Evolutionary conservation across 2,329 filamentous ascomycete species (phyloP).

Genomic region (Fusarium musae): DNA sequence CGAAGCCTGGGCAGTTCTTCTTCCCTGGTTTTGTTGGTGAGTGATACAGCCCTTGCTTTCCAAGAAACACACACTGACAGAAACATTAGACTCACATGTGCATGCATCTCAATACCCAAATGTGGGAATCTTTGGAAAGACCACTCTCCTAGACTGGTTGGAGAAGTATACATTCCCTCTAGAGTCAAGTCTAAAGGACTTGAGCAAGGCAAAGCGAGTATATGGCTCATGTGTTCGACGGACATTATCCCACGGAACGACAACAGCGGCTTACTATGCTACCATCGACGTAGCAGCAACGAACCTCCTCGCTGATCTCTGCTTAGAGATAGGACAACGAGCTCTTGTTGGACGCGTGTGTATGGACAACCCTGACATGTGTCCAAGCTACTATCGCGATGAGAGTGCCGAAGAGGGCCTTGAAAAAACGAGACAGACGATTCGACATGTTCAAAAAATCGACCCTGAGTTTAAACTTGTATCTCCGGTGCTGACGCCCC

Average conservation of each 20-base stretch:
- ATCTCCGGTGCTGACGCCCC: slow-evolving; percentile 81
- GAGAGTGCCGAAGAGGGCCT: slow-evolving; percentile 69
- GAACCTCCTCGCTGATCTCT: slow-evolving; percentile 90
- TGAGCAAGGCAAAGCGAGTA: slow-evolving; percentile 72
- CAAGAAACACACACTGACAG: slow-evolving; percentile 14
- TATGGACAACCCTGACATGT: slow-evolving; percentile 79
- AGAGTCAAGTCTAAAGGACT: slow-evolving; percentile 77
- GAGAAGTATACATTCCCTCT: slow-evolving; percentile 95
- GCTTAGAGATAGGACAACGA: slow-evolving; percentile 81
- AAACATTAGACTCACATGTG: slow-evolving; percentile 82
- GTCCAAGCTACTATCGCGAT: slow-evolving; percentile 84
- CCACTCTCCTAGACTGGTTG: slow-evolving; percentile 93
- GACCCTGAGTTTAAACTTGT: slow-evolving; percentile 75
- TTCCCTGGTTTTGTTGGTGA: slow-evolving; percentile 85
- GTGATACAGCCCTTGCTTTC: slow-evolving; percentile 30
- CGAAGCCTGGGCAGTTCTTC: slow-evolving; percentile 73
- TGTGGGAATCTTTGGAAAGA: slow-evolving; percentile 90
- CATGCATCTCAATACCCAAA: slow-evolving; percentile 97
- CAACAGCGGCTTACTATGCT: slow-evolving; percentile 93
- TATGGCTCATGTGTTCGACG: slow-evolving; percentile 83
- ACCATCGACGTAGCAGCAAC: slow-evolving; percentile 88
- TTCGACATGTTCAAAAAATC: slow-evolving; percentile 72
- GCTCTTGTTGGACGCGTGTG: slow-evolving; percentile 94
- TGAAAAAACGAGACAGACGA: slow-evolving; percentile 65
- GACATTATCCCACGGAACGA: slow-evolving; percentile 90